phyloP scores from a whole-genome alignment of 352 stramenopile species.

The Pythium monospermum region DNA sequence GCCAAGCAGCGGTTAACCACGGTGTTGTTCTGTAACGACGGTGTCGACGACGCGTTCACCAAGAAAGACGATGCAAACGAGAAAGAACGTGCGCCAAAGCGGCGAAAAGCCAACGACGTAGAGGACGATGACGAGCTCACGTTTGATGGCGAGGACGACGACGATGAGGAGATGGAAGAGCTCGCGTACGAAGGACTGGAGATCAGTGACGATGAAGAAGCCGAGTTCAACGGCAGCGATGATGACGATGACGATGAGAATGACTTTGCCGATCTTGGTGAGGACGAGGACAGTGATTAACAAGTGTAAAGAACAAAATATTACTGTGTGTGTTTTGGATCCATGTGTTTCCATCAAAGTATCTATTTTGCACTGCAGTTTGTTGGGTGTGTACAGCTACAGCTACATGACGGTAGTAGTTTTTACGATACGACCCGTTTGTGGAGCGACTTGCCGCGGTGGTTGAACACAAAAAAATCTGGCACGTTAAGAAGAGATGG shows the following conservation, averaged over 20 bases:
- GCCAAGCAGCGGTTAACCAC: conserved; percentile 89
- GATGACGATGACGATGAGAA: conserved; percentile 37
- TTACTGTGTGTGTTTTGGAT: no score
- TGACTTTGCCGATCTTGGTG: conserved; percentile 23
- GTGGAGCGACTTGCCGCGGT: conserved; percentile 69
- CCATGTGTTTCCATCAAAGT: no score
- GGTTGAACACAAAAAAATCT: conserved; percentile 82
- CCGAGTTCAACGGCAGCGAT: conserved; percentile 44
- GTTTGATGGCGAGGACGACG: conserved; percentile 29
- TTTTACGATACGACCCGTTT: conserved; percentile 44
- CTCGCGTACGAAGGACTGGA: conserved; percentile 82
- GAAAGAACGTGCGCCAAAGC: conserved; percentile 38
- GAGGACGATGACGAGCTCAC: conserved; percentile 35
- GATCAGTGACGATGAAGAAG: conserved; percentile 56
- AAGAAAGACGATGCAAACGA: conserved; percentile 10
- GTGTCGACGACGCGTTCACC: conserved; percentile 49
- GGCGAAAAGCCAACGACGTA: conserved; percentile 29
- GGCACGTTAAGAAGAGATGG: conserved; percentile 55
- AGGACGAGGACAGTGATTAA: conserved; percentile 40
- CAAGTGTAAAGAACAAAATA: no score
- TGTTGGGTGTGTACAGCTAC: no score
- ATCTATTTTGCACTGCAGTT: no score
- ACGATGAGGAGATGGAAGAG: conserved; percentile 70
- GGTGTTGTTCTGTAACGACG: conserved; percentile 87
- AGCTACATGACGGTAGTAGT: no score